Conservation (phyloP, 2,329 filamentous ascomycete genomes). For the Pochonia chlamydosporia region DNA sequence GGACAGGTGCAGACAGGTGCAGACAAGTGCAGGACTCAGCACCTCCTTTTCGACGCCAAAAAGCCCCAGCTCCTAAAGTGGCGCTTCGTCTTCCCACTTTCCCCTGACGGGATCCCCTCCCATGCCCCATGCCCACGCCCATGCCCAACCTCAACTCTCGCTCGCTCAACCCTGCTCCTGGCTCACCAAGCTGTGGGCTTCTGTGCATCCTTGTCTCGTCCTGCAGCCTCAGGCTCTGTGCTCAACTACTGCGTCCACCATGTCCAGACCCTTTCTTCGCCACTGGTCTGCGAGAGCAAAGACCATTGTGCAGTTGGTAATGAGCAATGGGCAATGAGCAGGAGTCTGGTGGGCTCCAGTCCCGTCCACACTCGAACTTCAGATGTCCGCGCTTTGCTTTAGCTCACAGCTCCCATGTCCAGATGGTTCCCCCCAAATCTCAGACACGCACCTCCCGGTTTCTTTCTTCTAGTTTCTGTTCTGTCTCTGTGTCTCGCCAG, state of each 20-base stretch:
- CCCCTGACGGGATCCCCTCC: constrained; percentile 6
- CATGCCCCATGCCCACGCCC: not conserved
- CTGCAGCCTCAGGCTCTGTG: constrained; percentile 1
- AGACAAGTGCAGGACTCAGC: not conserved
- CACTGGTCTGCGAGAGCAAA: not conserved
- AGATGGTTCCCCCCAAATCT: not conserved
- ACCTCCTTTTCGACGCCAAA: not conserved
- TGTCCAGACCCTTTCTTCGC: not conserved
- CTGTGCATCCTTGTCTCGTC: not conserved
- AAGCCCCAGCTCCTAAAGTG: not conserved
- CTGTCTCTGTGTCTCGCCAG: not conserved
- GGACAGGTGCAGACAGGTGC: not conserved
- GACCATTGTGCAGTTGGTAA: not conserved
- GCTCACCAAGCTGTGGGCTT: not conserved
- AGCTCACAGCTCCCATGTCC: not conserved
- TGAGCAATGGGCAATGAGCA: too few relatives aligned
- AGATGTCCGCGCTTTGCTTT: not conserved
- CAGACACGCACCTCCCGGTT: not conserved
- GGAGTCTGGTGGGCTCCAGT: not conserved
- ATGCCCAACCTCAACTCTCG: not conserved
- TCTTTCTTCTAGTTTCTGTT: constrained; percentile 1
- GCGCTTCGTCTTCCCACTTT: not conserved
- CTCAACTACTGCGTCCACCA: constrained; percentile 5
- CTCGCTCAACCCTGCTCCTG: not conserved
- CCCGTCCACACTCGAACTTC: not conserved